Percentiles rank a stretch among this genome's conserved stretches.
phyloP scores from a whole-genome alignment of 2,329 filamentous ascomycete species.

The Exophiala calicioides region DNA sequence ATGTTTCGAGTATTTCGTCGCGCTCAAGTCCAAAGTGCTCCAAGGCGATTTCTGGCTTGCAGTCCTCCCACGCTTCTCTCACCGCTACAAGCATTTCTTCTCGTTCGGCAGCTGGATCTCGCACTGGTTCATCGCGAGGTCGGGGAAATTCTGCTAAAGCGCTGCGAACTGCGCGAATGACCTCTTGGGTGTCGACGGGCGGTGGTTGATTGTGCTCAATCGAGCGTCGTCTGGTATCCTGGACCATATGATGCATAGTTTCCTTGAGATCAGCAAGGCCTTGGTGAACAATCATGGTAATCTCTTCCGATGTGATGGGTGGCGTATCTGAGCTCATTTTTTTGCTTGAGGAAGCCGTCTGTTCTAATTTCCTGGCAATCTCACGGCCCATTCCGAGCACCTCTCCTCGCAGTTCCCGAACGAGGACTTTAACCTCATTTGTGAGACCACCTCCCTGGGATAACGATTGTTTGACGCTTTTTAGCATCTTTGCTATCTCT shows the following conservation, averaged over 20 bases:
- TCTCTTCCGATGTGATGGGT: conserved; percentile 64
- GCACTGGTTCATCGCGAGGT: conserved; percentile 59
- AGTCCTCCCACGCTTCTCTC: conserved; percentile 87
- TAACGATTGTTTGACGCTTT: conserved; percentile 87
- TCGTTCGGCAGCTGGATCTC: conserved; percentile 61
- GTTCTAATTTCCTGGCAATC: conserved; percentile 81
- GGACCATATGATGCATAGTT: conserved; percentile 77
- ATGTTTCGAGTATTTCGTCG: conserved; percentile 83
- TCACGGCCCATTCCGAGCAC: conserved; percentile 94
- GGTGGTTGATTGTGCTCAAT: conserved; percentile 64
- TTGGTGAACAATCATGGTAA: conserved; percentile 75
- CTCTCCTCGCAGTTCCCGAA: conserved; percentile 86
- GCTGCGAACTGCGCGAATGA: conserved; percentile 80
- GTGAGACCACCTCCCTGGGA: conserved; percentile 84
- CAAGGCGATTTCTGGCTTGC: conserved; percentile 89
- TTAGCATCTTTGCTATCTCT: conserved; percentile 79
- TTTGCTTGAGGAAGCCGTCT: conserved; percentile 55
- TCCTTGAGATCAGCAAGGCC: conserved; percentile 79
- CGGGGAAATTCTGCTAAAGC: conserved; percentile 63
- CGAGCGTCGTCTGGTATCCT: conserved; percentile 69
- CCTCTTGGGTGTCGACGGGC: conserved; percentile 78
- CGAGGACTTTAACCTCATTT: conserved; percentile 85
- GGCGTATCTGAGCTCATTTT: conserved; percentile 49
- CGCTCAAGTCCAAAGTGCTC: conserved; percentile 88
- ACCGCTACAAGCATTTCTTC: conserved; percentile 87